A percentile compares a stretch with the other conserved stretches of the same genome.
Evolutionary conservation across 371 early-diverging fungal species (phyloP).

Genomic region (Mucor indicus): DNA sequence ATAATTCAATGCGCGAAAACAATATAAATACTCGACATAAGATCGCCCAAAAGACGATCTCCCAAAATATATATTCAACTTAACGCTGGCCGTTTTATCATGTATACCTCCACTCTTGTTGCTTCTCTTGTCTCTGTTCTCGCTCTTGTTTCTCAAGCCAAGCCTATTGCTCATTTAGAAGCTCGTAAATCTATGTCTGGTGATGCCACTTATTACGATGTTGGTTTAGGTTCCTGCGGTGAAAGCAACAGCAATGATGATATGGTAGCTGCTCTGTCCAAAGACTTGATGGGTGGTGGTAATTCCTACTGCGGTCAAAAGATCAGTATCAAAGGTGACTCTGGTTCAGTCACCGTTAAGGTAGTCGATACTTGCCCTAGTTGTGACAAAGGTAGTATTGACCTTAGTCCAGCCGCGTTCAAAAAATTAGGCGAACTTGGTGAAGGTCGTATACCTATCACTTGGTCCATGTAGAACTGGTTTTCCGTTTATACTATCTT

Average conservation of each 20-base stretch:
- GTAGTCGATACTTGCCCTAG: constrained; percentile 55
- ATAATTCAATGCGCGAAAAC: no score
- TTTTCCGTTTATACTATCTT: no score
- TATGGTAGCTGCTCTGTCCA: constrained; percentile 24
- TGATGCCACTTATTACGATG: constrained; percentile 22
- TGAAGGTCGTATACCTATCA: constrained; percentile 38
- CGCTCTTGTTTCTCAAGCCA: constrained; percentile 1
- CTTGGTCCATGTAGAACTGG: constrained; percentile 33
- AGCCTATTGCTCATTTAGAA: no score
- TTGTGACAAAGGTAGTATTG: constrained; percentile 41
- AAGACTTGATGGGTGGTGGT: constrained; percentile 9
- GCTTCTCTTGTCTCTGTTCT: no score
- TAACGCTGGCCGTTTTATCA: no score
- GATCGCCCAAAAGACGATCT: no score
- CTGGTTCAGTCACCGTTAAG: constrained; percentile 34
- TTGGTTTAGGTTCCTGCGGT: constrained; percentile 31
- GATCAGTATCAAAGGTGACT: constrained; percentile 26
- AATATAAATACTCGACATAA: no score
- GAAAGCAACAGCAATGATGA: constrained; percentile 5
- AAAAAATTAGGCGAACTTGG: constrained; percentile 27
- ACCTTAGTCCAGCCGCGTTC: constrained; percentile 45
- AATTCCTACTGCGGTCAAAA: constrained; percentile 33
- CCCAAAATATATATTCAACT: no score
- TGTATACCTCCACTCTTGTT: no score
- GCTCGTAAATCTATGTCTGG: constrained; percentile 5